Evolutionary conservation across 345 rosid genomes (phyloP).

Genomic region (Ceriops decandra): DNA sequence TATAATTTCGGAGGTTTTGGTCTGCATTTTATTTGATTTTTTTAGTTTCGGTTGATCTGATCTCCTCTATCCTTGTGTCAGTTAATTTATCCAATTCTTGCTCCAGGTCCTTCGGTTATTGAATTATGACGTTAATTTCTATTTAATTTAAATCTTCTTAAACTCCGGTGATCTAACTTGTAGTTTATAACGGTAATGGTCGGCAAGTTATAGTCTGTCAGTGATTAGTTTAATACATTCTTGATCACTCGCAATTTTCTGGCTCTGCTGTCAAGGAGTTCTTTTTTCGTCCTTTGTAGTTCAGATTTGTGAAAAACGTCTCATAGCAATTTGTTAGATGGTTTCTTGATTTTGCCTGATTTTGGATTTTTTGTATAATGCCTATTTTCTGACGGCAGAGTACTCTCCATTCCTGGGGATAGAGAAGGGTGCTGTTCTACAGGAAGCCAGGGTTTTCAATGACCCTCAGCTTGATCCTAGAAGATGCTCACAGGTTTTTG

Average conservation of each 20-base stretch:
- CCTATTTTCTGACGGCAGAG: slow-evolving; percentile 49
- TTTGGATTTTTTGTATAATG: neutral
- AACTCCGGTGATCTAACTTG: slow-evolving; percentile 15
- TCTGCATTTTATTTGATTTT: slow-evolving; percentile 10
- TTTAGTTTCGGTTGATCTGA: slow-evolving; percentile 29
- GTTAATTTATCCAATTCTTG: neutral
- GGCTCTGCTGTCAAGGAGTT: no score
- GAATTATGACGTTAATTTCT: slow-evolving; percentile 26
- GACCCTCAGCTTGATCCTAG: slow-evolving; percentile 97
- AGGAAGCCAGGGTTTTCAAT: slow-evolving; percentile 96
- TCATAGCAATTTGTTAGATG: neutral
- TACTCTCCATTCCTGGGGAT: slow-evolving; percentile 93
- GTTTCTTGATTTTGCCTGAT: neutral
- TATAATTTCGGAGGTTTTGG: neutral
- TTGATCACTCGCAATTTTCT: no score
- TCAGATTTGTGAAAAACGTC: no score
- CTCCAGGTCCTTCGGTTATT: neutral
- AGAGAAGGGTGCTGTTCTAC: slow-evolving; percentile 98
- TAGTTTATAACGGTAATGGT: neutral
- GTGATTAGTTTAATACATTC: no score
- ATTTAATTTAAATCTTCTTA: slow-evolving; percentile 5
- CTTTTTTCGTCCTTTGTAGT: no score
- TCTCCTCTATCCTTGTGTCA: neutral
- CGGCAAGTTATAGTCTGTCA: no score
- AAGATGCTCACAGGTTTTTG: slow-evolving; percentile 90